Percentiles rank a stretch among this genome's conserved stretches.
These are phyloP conservation scores for Suillus ampliporus DNA, from an alignment of 768 basidiomycete genomes.

Conservation along the genomic window DNA sequence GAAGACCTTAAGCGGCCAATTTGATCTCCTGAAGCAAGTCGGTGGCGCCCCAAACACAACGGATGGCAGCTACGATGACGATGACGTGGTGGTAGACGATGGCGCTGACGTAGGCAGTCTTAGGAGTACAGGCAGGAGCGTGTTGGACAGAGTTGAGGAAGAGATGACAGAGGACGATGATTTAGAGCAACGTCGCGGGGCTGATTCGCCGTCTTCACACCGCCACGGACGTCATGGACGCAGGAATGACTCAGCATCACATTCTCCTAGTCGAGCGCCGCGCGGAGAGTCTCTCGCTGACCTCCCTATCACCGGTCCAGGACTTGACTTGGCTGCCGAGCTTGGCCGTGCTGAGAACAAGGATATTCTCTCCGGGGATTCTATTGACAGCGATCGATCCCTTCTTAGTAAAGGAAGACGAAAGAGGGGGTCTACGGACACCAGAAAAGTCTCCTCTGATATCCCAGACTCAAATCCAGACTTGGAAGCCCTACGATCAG, in stretches of 20 bases:
- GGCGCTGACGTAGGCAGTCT: conserved; percentile 59
- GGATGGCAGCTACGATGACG: conserved; percentile 46
- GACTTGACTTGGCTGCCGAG: conserved; percentile 89
- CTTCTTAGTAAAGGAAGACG: conserved; percentile 53
- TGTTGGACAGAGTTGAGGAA: conserved; percentile 69
- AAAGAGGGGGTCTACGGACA: conserved; percentile 38
- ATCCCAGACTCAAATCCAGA: conserved; percentile 49
- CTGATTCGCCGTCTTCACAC: conserved; percentile 46
- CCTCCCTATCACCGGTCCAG: conserved; percentile 86
- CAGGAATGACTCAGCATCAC: conserved; percentile 57
- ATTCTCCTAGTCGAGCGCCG: conserved; percentile 48
- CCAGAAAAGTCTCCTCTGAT: conserved; percentile 39
- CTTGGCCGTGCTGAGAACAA: conserved; percentile 92
- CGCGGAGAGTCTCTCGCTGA: conserved; percentile 86
- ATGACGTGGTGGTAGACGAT: conserved; percentile 32
- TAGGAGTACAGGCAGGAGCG: conserved; percentile 60
- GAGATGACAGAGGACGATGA: conserved; percentile 47
- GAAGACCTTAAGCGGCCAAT: conserved; percentile 88
- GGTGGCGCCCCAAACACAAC: conserved; percentile 50
- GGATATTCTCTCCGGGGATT: conserved; percentile 67
- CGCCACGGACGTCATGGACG: conserved; percentile 54
- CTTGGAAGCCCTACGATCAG: conserved; percentile 72
- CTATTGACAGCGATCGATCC: conserved; percentile 57
- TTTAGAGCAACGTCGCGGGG: conserved; percentile 44
- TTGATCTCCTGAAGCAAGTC: conserved; percentile 75